A percentile compares a stretch with the other conserved stretches of the same genome.
phyloP scores from a whole-genome alignment of 129 eudicot species.

The Erigeron canadensis region DNA sequence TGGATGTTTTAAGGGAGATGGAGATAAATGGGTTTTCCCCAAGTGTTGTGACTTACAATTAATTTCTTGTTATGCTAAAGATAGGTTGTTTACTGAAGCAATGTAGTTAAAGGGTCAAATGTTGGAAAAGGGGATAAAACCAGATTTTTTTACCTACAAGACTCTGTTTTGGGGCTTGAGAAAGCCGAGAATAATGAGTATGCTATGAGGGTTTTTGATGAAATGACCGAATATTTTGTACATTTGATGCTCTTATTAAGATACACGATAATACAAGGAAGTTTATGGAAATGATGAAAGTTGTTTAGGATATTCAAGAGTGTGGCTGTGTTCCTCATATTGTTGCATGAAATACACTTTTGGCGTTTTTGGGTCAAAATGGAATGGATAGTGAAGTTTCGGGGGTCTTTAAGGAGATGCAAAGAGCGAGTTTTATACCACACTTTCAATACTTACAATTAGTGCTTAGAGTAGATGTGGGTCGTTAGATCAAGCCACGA shows the following conservation, averaged over 20 bases:
- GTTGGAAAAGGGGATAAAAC: constrained; percentile 70
- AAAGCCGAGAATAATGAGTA: constrained; percentile 84
- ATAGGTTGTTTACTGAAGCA: constrained; percentile 80
- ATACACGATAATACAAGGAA: constrained; percentile 77
- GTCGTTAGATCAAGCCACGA: constrained; percentile 75
- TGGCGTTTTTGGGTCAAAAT: constrained; percentile 86
- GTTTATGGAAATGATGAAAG: constrained; percentile 79
- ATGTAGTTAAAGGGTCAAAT: constrained; percentile 68
- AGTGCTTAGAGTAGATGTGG: constrained; percentile 90
- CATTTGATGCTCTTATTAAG: constrained; percentile 72
- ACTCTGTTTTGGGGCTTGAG: constrained; percentile 82
- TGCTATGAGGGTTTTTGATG: constrained; percentile 70
- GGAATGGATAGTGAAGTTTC: constrained; percentile 84
- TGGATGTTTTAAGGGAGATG: constrained; percentile 85
- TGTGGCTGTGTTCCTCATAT: constrained; percentile 79
- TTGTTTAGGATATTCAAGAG: constrained; percentile 67
- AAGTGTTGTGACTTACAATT: constrained; percentile 79
- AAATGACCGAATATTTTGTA: constrained; percentile 92
- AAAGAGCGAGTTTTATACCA: constrained; percentile 84
- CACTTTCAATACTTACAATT: constrained; percentile 83
- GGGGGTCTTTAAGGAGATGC: constrained; percentile 83
- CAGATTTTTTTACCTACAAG: constrained; percentile 86
- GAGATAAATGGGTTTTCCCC: constrained; percentile 70
- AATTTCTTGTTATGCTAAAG: constrained; percentile 82
- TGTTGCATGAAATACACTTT: constrained; percentile 90